Evolutionary conservation across 108 stramenopile species (phyloP), one percentile per base, ranked within the genome.

Genomic region (Chaetoceros tenuissimus): DNA sequence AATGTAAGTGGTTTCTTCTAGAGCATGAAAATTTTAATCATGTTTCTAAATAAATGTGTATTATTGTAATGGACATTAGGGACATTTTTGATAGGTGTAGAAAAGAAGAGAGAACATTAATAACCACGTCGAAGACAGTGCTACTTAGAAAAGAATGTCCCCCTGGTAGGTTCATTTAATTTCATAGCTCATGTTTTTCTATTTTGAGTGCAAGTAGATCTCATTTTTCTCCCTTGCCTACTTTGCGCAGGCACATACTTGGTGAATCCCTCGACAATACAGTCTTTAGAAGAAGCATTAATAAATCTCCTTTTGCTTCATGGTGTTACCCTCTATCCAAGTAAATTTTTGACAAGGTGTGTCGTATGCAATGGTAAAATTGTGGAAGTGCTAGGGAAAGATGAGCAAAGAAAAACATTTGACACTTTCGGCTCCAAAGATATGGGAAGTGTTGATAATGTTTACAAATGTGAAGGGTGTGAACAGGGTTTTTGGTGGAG

Each of bases 281-380:
- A 67, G 24, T 58, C 80, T 66, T 68, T 89, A 29, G 92, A 94
- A 66, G 28, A 69, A 28, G 66, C 84, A 3, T 47, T 94, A 28
- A 74, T 79, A 1, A 77, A 87, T 61, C 59, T 94, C 18, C 49
- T 94, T 49, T 60, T 73, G 23, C 74, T 81, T 7, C 87, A 94
- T 53, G 87, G 87, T 3, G 80, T 87, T 0, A 64, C 48, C 24
- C 40, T 94, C 34, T 63, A 74, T 24, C 92, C 92, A 0, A 20
- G 52, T 10, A 66, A 59, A 24, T 89, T 89, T 56, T 66, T 94
- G 31, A 77, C 80, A 3, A 69, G 82, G 24, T 94, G 92, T 59
- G 88, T 89, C 10, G 84, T 89, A 28, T 94, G 92, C 65, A 87
- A 87, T 77, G 92, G 92, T 0, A 61, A 57, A 23, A 94, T 94